phyloP scores from a whole-genome alignment of 2,329 filamentous ascomycete species.

The Aureobasidium mangrovei region DNA sequence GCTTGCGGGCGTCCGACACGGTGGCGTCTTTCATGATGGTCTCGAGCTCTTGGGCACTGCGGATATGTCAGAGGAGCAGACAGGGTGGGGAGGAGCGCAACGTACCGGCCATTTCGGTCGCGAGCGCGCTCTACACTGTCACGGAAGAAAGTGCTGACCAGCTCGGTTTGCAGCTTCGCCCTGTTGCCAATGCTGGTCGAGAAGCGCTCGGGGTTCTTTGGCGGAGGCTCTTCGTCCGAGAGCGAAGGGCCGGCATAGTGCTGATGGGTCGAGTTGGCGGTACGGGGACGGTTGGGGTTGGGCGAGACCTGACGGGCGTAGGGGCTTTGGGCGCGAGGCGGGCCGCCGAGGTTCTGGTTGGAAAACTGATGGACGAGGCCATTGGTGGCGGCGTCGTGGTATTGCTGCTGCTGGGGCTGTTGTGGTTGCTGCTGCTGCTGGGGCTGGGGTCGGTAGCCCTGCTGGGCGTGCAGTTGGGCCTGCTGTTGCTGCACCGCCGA shows the following conservation, averaged over 20 bases:
- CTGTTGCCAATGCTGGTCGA: conserved; percentile 76
- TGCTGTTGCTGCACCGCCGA: conserved; percentile 36
- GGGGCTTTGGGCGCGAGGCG: conserved; percentile 56
- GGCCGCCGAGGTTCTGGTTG: conserved; percentile 74
- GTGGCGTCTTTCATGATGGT: conserved; percentile 70
- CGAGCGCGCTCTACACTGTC: conserved; percentile 94
- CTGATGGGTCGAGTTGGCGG: conserved; percentile 45
- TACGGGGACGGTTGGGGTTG: conserved; percentile 65
- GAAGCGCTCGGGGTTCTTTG: conserved; percentile 73
- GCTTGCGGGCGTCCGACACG: conserved; percentile 66
- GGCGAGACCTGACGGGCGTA: conserved; percentile 64
- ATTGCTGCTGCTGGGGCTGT: conserved; percentile 32
- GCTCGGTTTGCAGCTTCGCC: conserved; percentile 55
- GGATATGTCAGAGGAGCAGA: conserved; percentile 19
- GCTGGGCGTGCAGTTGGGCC: conserved; percentile 36
- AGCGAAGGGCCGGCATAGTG: conserved; percentile 43
- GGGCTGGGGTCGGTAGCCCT: conserved; percentile 42
- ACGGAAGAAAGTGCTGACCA: conserved; percentile 81
- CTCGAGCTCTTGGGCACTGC: conserved; percentile 84
- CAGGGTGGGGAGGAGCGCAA: background rate
- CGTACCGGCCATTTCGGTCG: conserved; percentile 48
- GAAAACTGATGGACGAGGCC: conserved; percentile 93
- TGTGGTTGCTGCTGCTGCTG: conserved; percentile 41
- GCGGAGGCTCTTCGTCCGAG: conserved; percentile 61
- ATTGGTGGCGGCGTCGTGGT: conserved; percentile 76